These are phyloP conservation scores for Paspalum vaginatum DNA, from an alignment of 176 grass and related monocot species.

Conservation along the genomic window DNA sequence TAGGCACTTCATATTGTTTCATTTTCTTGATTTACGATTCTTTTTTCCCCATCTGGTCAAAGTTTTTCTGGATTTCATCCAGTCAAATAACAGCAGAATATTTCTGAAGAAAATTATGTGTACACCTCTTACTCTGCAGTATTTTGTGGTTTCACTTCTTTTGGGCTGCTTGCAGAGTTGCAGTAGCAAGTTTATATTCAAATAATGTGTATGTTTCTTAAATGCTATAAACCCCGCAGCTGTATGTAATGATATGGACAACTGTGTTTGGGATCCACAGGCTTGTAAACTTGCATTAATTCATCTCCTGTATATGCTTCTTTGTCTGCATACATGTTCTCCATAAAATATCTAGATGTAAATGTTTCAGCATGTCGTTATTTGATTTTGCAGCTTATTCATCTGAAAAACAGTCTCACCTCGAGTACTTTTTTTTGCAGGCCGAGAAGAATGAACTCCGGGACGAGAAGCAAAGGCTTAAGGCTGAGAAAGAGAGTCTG, in stretches of 20 bases:
- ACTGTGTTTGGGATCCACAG: neutral
- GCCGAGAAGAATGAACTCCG: conserved; percentile 91
- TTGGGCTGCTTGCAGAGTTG: conserved; percentile 10
- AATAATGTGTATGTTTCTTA: neutral
- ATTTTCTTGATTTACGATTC: conserved; percentile 5
- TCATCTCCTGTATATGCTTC: neutral
- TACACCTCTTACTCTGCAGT: neutral
- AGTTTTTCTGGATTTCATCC: conserved; percentile 7
- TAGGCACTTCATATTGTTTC: neutral
- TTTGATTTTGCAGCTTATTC: neutral
- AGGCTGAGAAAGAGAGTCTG: conserved; percentile 88
- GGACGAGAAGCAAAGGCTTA: conserved; percentile 90
- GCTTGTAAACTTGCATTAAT: neutral
- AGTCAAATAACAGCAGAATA: neutral
- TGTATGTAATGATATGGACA: neutral
- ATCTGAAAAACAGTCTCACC: neutral
- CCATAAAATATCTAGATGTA: neutral
- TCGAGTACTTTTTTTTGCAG: conserved; percentile 50
- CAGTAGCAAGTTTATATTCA: conserved; percentile 10
- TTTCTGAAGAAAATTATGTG: neutral
- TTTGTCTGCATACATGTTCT: neutral
- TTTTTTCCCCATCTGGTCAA: neutral
- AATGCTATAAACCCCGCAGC: neutral
- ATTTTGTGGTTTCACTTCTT: neutral
- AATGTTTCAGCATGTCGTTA: neutral